Evolutionary conservation across 176 grass and related monocot species (phyloP), one percentile per base, ranked within the genome.

Genomic region (Pontederia crassipes): DNA sequence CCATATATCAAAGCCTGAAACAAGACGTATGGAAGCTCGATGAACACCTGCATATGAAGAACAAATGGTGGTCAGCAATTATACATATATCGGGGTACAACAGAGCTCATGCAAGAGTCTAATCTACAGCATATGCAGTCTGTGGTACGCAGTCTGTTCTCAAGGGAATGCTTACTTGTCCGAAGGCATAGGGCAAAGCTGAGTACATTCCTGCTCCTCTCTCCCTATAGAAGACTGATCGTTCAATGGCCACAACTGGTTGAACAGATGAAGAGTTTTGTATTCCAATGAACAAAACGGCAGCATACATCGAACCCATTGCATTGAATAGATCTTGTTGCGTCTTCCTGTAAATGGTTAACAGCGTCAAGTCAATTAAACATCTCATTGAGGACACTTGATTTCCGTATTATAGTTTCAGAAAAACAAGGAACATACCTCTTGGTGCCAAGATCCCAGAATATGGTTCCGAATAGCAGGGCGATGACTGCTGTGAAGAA

Each of bases 161-260:
- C 35, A 28, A 64, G 61, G n/a, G 57, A 73, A 24, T 26, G 72
- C 55, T 79, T 77, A 92, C 92, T 75, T 96, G 92, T 67, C 78
- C 92, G 67, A 96, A 96, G 73, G 92, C 92, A 56, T 96, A 96
- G 24, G 92, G 83, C 65, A 96, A 84, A 56, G 92, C 86, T 16
- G 78, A 90, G 20, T 90, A 96, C 92, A 96, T 82, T 52, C 86
- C 92, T 0, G 91, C 92, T 9, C 86, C 92, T 82, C 72, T 82
- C 79, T 96, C 92, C 65, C 92, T 82, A 58, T 96, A 96, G 54
- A 96, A 96, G 55, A 96, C 92, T 0, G 81, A 87, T 46, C 92
- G 58, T 70, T 90, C 92, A 54, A 96, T 77, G 0, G 87, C 76
- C 55, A 96, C 86, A 45, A 90, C 78, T 26, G 92, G 92, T 63